Evolutionary conservation across 1,284 basidiomycete genomes (phyloP).

Genomic region (Cerrena zonata): DNA sequence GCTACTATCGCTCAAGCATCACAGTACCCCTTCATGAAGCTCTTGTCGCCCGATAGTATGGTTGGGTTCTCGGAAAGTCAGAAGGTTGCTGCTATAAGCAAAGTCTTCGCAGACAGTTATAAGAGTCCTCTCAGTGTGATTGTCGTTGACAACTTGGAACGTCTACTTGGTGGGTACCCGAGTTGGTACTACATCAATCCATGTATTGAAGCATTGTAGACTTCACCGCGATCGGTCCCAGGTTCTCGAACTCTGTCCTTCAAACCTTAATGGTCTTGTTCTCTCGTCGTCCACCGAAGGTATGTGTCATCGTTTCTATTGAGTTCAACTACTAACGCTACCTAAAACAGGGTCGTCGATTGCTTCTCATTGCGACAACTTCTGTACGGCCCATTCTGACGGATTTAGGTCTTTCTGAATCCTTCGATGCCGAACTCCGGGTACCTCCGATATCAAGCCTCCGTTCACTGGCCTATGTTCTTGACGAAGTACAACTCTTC

Average conservation of each 20-base stretch:
- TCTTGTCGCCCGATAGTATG: conserved; percentile 95
- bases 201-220: conserved; percentile 41
- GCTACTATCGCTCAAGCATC: conserved; percentile 93
- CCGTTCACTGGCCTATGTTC: conserved; percentile 67
- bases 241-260: conserved; percentile 92
- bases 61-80: conserved; percentile 88
- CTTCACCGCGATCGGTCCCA: conserved; percentile 95
- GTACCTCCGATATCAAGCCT: conserved; percentile 81
- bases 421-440: conserved; percentile 85
- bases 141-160: conserved; percentile 92
- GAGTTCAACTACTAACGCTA: neutral
- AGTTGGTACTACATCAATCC: conserved; percentile 20
- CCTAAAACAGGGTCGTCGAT: conserved; percentile 70
- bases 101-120: conserved; percentile 93
- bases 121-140: conserved; percentile 96
- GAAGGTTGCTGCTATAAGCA: conserved; percentile 89
- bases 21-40: conserved; percentile 95
- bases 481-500: conserved; percentile 85
- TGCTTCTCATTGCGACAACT: conserved; percentile 90
- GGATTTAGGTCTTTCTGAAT: conserved; percentile 85
- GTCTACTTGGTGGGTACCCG: conserved; percentile 83
- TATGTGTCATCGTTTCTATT: conserved; percentile 22
- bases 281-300: conserved; percentile 88
- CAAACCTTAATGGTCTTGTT: conserved; percentile 90
- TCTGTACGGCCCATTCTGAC: conserved; percentile 82